These are phyloP conservation scores for Aspergillus neoniger DNA, from an alignment of 2,329 filamentous ascomycete genomes.

Conservation along the genomic window DNA sequence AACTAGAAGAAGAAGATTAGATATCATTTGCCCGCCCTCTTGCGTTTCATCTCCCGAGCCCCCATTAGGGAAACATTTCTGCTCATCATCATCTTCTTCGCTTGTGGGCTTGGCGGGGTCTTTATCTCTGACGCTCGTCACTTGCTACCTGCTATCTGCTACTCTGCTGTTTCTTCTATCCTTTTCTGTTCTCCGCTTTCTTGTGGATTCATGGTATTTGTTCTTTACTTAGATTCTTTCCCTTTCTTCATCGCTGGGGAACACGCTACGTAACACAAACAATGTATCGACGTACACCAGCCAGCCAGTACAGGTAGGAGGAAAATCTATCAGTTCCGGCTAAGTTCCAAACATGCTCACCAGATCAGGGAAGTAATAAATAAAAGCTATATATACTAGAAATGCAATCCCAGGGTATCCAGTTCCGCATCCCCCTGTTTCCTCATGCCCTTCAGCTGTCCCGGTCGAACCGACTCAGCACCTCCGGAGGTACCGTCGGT, in stretches of 20 bases:
- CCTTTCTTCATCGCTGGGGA: too few species aligned
- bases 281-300: neutral
- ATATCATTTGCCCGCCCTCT: too few species aligned
- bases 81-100: too few species aligned
- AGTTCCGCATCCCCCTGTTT: neutral
- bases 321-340: neutral
- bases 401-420: constrained; percentile 8
- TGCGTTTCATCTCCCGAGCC: too few species aligned
- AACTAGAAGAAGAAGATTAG: too few species aligned
- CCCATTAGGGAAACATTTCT: too few species aligned
- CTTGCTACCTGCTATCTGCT: too few species aligned
- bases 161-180: too few species aligned
- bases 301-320: neutral
- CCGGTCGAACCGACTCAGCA: constrained; percentile 80
- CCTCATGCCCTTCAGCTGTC: constrained; percentile 23
- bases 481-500: constrained; percentile 90
- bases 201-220: neutral
- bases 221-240: neutral
- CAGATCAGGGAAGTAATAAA: neutral
- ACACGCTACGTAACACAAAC: neutral
- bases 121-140: too few species aligned
- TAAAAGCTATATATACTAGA: constrained; percentile 12
- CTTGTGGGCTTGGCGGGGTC: too few species aligned
- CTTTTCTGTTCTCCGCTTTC: neutral
- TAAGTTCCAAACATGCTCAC: neutral